Percentiles rank a stretch among this genome's conserved stretches.
Evolutionary conservation across 345 rosid genomes (phyloP).

Genomic region (Pugionium cornutum): DNA sequence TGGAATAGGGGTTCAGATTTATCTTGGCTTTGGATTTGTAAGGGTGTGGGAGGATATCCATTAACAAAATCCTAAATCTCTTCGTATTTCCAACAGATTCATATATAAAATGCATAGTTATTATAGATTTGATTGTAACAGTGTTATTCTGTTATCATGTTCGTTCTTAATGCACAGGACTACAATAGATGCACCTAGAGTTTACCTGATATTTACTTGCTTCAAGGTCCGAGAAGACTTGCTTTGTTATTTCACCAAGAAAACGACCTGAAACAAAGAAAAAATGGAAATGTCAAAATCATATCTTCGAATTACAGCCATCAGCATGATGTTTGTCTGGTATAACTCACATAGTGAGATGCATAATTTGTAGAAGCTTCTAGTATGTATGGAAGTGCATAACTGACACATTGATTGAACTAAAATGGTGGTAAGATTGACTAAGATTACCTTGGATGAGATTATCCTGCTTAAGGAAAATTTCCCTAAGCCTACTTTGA

Average conservation of each 20-base stretch:
- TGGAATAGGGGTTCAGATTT: neutral
- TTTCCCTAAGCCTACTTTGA: conserved; percentile 99
- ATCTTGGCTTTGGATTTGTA: conserved; percentile 4
- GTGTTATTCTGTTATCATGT: conserved; percentile 1
- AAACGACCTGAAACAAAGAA: conserved; percentile 71
- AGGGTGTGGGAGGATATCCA: conserved; percentile 7
- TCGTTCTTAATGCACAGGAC: neutral
- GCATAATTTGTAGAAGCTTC: neutral
- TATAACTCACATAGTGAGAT: conserved; percentile 3
- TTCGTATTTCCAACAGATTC: neutral
- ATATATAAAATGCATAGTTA: conserved; percentile 1
- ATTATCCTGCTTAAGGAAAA: conserved; percentile 98
- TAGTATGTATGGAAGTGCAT: neutral
- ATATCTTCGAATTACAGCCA: neutral
- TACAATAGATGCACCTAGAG: conserved; percentile 1
- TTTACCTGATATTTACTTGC: conserved; percentile 97
- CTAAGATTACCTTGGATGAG: conserved; percentile 79
- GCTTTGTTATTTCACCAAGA: conserved; percentile 89
- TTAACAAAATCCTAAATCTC: conserved; percentile 8
- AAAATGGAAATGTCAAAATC: neutral
- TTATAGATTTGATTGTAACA: neutral
- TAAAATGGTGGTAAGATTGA: conserved; percentile 5
- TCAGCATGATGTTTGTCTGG: neutral
- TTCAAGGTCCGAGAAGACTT: conserved; percentile 86
- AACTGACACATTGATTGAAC: neutral